Evolutionary conservation across 2,329 filamentous ascomycete genomes (phyloP), one percentile per base, ranked within the genome.

Genomic region (Fonsecaea pedrosoi): DNA sequence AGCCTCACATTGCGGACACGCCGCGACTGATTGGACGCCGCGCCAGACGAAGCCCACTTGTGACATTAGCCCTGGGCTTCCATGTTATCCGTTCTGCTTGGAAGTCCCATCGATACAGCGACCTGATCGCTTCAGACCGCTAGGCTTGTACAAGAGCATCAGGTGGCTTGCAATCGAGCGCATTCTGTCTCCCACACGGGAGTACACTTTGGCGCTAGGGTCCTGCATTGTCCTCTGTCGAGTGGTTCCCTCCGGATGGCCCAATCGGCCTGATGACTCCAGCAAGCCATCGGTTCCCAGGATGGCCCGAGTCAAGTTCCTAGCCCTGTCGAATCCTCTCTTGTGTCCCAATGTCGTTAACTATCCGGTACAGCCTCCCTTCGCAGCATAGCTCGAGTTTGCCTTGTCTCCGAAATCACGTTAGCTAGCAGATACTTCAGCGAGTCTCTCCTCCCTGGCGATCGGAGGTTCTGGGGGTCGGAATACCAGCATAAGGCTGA

Each of bases 291-390:
- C 18, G 45, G 45, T 25, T 25, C 45, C 21, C 25, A 25, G 45
- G 18, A 25, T 50, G 45, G 21, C 45, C 45, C 25, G 18, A 50
- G 45, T 21, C 34, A 38, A 30, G 15, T n/a, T 30, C 32, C 59
- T 48, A 38, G 32, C 45, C 59, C 48, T 54, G 59, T 34, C 34
- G n/a, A 35, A 30, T n/a, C 45, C 40, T n/a, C 15, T 18, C 30
- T 45, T 61, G 59, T 61, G 59, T 54, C 50, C 42, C 59, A 25
- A 35, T 54, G 13, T 54, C 59, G 59, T 48, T 35, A 54, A 61
- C 53, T 53, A 21, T 45, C 25, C 34, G 59, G 35, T 38, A 61
- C 42, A 61, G 59, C 45, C 30, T 60, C 59, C 25, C 35, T 54
- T 35, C 45, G 25, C 45, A 53, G 59, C 48, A 60, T 48, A 40